phyloP scores from a whole-genome alignment of 805 yeast genomes.

The Tetrapisispora arboricola region DNA sequence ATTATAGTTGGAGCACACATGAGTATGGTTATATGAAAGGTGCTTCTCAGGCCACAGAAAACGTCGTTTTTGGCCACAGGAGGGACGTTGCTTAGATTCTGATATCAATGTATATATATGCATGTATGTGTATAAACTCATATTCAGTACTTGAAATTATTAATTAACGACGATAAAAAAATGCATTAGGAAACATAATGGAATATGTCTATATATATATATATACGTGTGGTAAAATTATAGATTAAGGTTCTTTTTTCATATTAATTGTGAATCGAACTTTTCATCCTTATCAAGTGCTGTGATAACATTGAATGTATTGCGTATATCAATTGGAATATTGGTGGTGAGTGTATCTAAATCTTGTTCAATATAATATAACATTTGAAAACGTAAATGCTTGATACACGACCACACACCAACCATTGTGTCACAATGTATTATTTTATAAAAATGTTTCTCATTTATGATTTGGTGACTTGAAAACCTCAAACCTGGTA shows the following conservation, averaged over 20 bases:
- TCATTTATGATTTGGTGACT: constrained; percentile 8
- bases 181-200: no score
- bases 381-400: constrained; percentile 34
- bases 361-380: constrained; percentile 24
- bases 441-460: constrained; percentile 24
- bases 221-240: not conserved
- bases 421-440: constrained; percentile 37
- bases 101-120: not conserved
- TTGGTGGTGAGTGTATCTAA: constrained; percentile 5
- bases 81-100: constrained; percentile 30
- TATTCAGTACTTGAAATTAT: no score
- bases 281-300: constrained; percentile 6
- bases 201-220: not conserved
- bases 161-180: no score
- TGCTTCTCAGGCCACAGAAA: constrained; percentile 43
- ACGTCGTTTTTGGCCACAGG: constrained; percentile 43
- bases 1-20: constrained; percentile 43
- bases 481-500: constrained; percentile 20
- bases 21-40: constrained; percentile 56
- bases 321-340: constrained; percentile 25
- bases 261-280: not conserved
- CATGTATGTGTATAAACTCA: not conserved
- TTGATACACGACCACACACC: constrained; percentile 49
- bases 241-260: no score
- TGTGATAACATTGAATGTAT: constrained; percentile 22